Conservation (phyloP, 2,329 filamentous ascomycete species). For the Venturia pyrina region DNA sequence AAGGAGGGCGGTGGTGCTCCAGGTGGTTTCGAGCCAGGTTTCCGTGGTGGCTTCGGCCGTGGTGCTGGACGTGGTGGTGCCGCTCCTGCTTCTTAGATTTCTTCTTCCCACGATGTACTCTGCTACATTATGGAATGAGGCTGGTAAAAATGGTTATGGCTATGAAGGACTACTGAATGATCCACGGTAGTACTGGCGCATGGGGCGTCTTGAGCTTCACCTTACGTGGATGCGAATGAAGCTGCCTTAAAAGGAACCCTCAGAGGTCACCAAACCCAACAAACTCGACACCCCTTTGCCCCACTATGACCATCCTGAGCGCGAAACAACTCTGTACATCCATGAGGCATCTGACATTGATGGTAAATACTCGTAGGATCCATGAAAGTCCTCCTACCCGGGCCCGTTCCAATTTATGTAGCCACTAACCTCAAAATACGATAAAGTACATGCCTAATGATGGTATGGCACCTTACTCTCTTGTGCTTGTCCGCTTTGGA, state of each 20-base stretch:
- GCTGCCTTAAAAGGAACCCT: neutral
- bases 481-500: too few relatives aligned
- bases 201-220: constrained; percentile 2
- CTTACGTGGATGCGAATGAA: constrained; percentile 5
- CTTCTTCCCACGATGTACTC: neutral
- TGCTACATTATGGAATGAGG: neutral
- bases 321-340: too few relatives aligned
- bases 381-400: too few relatives aligned
- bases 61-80: constrained; percentile 8
- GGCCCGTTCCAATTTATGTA: too few relatives aligned
- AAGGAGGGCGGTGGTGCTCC: constrained; percentile 27
- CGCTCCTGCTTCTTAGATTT: neutral
- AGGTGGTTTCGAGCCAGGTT: constrained; percentile 33
- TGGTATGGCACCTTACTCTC: too few relatives aligned
- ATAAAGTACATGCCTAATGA: too few relatives aligned
- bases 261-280: neutral
- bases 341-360: neutral
- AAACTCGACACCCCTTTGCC: neutral
- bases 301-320: neutral
- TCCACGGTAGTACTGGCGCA: neutral
- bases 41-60: constrained; percentile 32
- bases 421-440: too few relatives aligned
- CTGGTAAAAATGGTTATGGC: neutral
- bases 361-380: too few relatives aligned
- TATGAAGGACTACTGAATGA: neutral